A percentile compares a stretch with the other conserved stretches of the same genome.
Conservation (phyloP, 2,329 filamentous ascomycete species). For the Ascosphaera apis region DNA sequence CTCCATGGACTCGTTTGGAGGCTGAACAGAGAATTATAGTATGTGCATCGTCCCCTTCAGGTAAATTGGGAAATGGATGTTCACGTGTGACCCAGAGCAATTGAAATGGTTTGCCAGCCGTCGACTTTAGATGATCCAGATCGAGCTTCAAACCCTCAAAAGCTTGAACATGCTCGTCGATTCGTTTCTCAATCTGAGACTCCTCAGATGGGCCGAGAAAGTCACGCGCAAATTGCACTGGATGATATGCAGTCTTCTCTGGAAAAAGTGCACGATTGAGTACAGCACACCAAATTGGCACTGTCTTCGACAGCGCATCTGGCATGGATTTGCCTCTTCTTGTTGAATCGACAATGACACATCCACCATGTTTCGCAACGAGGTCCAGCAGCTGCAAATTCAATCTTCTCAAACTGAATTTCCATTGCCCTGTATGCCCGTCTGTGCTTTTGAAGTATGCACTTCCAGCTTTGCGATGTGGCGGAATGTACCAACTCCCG, state of each 20-base stretch:
- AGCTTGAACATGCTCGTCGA: slow-evolving; percentile 33
- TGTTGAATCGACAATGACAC: slow-evolving; percentile 79
- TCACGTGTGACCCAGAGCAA: slow-evolving; percentile 62
- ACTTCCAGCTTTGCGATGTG: slow-evolving; percentile 40
- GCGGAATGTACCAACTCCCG: slow-evolving; percentile 79
- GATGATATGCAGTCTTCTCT: slow-evolving; percentile 21
- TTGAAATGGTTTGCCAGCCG: slow-evolving; percentile 47
- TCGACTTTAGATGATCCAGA: slow-evolving; percentile 28
- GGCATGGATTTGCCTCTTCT: slow-evolving; percentile 82
- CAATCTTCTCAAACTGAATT: slow-evolving; percentile 61
- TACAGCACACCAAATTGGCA: slow-evolving; percentile 83
- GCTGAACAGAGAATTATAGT: slow-evolving; percentile 70
- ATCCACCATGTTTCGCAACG: slow-evolving; percentile 35
- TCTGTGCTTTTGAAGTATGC: slow-evolving; percentile 98
- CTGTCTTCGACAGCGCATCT: slow-evolving; percentile 78
- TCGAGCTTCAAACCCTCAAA: slow-evolving; percentile 38
- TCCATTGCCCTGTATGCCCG: slow-evolving; percentile 77
- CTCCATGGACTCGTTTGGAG: slow-evolving; percentile 45
- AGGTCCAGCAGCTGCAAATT: slow-evolving; percentile 61
- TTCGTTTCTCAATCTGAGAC: slow-evolving; percentile 45
- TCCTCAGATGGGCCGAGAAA: slow-evolving; percentile 54
- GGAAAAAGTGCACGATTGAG: slow-evolving; percentile 63
- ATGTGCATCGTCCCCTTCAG: slow-evolving; percentile 32
- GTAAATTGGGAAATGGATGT: slow-evolving; percentile 27
- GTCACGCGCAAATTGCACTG: slow-evolving; percentile 46